Percentiles rank a stretch among this genome's conserved stretches.
Evolutionary conservation across 805 yeast genomes (phyloP).

Genomic region (Candida ascalaphidarum): DNA sequence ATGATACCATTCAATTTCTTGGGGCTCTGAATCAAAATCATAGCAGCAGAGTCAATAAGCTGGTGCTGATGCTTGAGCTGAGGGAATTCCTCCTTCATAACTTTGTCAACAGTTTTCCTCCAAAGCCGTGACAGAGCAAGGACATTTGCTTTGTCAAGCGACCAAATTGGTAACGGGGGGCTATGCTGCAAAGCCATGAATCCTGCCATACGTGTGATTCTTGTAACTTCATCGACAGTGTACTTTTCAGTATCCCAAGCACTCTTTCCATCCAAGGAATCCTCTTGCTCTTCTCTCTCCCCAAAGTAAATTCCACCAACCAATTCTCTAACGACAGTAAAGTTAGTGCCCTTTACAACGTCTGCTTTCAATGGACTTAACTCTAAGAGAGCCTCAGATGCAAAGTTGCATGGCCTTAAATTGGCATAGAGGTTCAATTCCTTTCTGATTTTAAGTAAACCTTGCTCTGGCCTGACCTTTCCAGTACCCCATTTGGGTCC

Average conservation of each 20-base stretch:
- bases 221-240: slow-evolving; percentile 83
- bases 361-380: slow-evolving; percentile 84
- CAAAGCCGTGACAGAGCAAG: slow-evolving; percentile 93
- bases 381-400: slow-evolving; percentile 71
- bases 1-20: slow-evolving; percentile 87
- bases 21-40: slow-evolving; percentile 91
- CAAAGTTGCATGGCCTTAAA: slow-evolving; percentile 94
- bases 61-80: slow-evolving; percentile 83
- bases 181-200: slow-evolving; percentile 86
- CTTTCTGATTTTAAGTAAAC: slow-evolving; percentile 87
- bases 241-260: slow-evolving; percentile 95
- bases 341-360: slow-evolving; percentile 83
- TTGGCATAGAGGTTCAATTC: slow-evolving; percentile 92
- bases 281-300: slow-evolving; percentile 87
- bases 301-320: slow-evolving; percentile 99
- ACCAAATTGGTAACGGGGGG: slow-evolving; percentile 95
- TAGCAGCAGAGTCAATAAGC: slow-evolving; percentile 96
- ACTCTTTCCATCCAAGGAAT: slow-evolving; percentile 48
- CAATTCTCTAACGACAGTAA: slow-evolving; percentile 89
- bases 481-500: slow-evolving; percentile 99
- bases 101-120: slow-evolving; percentile 88
- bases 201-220: slow-evolving; percentile 98
- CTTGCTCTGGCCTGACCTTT: slow-evolving; percentile 93
- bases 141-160: slow-evolving; percentile 95
- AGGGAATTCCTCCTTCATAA: slow-evolving; percentile 85